Base-by-base conservation (phyloP, 495 filamentous ascomycete species). In the Penicillium dipodomyicola region DNA sequence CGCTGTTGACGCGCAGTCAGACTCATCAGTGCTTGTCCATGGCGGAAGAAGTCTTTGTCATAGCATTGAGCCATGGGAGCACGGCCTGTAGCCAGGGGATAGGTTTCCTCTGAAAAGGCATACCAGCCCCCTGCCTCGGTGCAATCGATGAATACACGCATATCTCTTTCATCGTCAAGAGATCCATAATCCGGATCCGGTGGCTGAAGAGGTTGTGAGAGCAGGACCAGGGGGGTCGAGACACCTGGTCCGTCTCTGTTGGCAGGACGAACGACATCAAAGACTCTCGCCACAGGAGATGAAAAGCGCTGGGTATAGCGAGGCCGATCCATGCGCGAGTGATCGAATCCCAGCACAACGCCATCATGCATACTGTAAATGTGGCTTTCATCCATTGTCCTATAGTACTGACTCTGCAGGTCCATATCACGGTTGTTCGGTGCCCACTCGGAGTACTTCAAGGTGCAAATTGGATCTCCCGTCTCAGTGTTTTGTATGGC, bases 381-480 rank as follows among this genome's bases (percentile, higher is more conserved):
- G 71, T 97, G 96, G 41, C 87, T 89, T 55, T 87, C 84, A 69
- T 97, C 94, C 77, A 91, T 88, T 10, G 90, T 89, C 4, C 72
- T 72, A 22, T 75, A 76, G 62, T 97, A 92, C 60, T 97, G 91
- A 42, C 82, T 84, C 58, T 88, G 84, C 15, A 98, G 84, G 70
- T 98, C 94, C 53, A 82, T 83, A 65, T 98, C 93, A 42, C 85
- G 88, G 47, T 89, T 95, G 69, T 98, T 98, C 10, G 92, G 89
- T 0, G 85, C 87, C 94, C 94, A 98, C 69, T 98, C 94, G 22
- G 90, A 90, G 69, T 94, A 98, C 58, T 84, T 95, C 57, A 98
- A 82, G 0, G 90, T 96, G 64, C 91, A 96, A 42, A 97, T 88
- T 6, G 81, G 84, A 57, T 88, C 86, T 0, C 84, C 85, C 3